Conservation (phyloP, 768 basidiomycete genomes). For the Chalciporus piperatus region DNA sequence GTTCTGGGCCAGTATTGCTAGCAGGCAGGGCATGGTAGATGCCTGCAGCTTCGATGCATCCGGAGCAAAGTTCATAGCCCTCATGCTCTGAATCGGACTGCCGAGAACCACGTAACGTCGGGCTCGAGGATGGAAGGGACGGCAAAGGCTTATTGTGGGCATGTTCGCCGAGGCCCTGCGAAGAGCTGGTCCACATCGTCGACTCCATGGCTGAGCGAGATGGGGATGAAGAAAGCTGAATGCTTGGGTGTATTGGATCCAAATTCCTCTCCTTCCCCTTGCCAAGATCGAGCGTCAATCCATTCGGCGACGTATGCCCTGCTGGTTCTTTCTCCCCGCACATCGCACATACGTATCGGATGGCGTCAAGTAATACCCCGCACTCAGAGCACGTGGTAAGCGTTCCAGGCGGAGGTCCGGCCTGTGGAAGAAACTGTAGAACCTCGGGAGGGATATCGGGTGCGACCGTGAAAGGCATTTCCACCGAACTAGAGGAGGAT, state of each 20-base stretch:
- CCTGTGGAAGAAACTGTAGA: slow-evolving; percentile 47
- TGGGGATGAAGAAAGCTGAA: slow-evolving; percentile 19
- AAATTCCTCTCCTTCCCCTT: slow-evolving; percentile 49
- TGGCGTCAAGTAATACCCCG: slow-evolving; percentile 66
- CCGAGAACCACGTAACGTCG: slow-evolving; percentile 7
- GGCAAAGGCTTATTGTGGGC: slow-evolving; percentile 44
- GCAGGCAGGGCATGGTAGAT: slow-evolving; percentile 71
- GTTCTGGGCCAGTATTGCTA: slow-evolving; percentile 34
- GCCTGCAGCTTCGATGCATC: slow-evolving; percentile 76
- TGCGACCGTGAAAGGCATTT: slow-evolving; percentile 18
- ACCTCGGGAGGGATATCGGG: slow-evolving; percentile 49
- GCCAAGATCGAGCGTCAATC: slow-evolving; percentile 15
- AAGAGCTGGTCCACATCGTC: slow-evolving; percentile 11
- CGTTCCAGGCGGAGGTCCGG: slow-evolving; percentile 52
- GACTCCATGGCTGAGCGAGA: slow-evolving; percentile 19
- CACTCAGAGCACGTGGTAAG: slow-evolving; percentile 86
- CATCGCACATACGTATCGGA: slow-evolving; percentile 86
- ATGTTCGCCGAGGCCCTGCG: slow-evolving; percentile 14
- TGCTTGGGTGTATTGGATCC: slow-evolving; percentile 30
- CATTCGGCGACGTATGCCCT: slow-evolving; percentile 10
- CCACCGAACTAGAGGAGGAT: slow-evolving; percentile 17
- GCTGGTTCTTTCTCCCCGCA: slow-evolving; percentile 76
- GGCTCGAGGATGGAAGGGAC: slow-evolving; percentile 35
- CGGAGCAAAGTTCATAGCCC: slow-evolving; percentile 84
- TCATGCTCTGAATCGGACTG: slow-evolving; percentile 6